Base-by-base conservation (phyloP, 2,329 filamentous ascomycete species). In the Venturia aucupariae region DNA sequence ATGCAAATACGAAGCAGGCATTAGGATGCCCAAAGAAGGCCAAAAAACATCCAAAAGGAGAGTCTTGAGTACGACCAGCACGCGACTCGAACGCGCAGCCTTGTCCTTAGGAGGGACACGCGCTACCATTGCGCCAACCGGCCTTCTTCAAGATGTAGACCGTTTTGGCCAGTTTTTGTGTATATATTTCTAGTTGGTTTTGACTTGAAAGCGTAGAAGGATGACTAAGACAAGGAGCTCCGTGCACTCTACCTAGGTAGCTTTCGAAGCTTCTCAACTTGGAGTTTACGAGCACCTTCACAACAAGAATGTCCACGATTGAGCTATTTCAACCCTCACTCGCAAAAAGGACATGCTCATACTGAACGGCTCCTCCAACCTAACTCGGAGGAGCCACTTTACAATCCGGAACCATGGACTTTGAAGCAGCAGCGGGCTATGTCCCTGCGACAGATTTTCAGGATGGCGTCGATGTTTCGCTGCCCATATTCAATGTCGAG, bases 401-500 rank as follows among this genome's bases (percentile, higher is more conserved):
- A 38, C 15, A 32, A n/a, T 15, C 51, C 30, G 30, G 27, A n/a
- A 57, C 22, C 39, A 65, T 65, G 61, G 41, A 57, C 24, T 64
- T 65, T 35, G 61, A 63, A 35, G 77, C 82, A 72, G 82, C 85
- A 72, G 86, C 85, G 79, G 88, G 89, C 80, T 91, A 92, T 79
- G 84, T 81, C 72, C 83, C 86, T 73, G 84, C 86, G 72, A 84
- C 81, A 75, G 83, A 82, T 74, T 79, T 86, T 66, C 79, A 83
- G 68, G 82, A 85, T 70, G 76, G 83, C 63, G 80, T 84, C 67
- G 84, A 87, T 70, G 82, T 77, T 32, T 76, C 86, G 64, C 80
- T 93, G 66, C 92, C 93, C 70, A 96, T 99, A 77, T 99, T 99
- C 81, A 90, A 94, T 74, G 87, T 97, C 73, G 90, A 96, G 78